Evolutionary conservation across 305 asterid species (phyloP), one percentile per base, ranked within the genome.

Genomic region (Nicotiana rustica): DNA sequence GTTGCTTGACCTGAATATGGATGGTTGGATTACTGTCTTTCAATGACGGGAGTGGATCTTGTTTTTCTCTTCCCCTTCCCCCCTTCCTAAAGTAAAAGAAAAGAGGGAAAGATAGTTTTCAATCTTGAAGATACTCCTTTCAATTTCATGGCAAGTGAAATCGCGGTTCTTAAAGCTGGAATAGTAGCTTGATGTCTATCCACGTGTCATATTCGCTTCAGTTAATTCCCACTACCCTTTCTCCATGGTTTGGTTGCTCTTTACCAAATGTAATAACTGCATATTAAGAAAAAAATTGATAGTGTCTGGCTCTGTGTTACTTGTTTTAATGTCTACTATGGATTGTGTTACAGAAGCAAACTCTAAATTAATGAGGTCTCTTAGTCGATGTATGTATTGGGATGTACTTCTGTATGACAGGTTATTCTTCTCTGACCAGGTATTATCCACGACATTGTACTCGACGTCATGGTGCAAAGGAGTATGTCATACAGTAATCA

Each of bases 381-480:
- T 49, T 49, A 38, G 60, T 18, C 14, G 49, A 49, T 73, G 25
- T 0, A 7, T 73, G 41, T 73, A 49, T 25, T 25, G 14, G 3
- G 64, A 49, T 49, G 79, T 73, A 21, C 21, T 71, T 47, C 21
- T 71, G 79, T 60, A 49, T 47, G 79, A 73, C 64, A 3, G 41
- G 10, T 49, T 73, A 25, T 73, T 87, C 85, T 84, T 83, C 64
- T 82, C 80, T 86, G 83, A 77, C 69, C 91, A 90, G 94, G 90
- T 84, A 88, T 89, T 84, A 85, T 78, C 66, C 67, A 80, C 88
- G 66, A 33, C 70, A 67, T 79, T 59, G 29, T 77, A 67, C 66
- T 79, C 21, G 18, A 38, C 59, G 78, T 66, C 80, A 93, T 94
- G 98, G 94, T 91, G 81, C 96, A 93, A 80, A 88, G 93, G 80